Base-by-base conservation (phyloP, 495 filamentous ascomycete species). In the Aspergillus nanangensis region DNA sequence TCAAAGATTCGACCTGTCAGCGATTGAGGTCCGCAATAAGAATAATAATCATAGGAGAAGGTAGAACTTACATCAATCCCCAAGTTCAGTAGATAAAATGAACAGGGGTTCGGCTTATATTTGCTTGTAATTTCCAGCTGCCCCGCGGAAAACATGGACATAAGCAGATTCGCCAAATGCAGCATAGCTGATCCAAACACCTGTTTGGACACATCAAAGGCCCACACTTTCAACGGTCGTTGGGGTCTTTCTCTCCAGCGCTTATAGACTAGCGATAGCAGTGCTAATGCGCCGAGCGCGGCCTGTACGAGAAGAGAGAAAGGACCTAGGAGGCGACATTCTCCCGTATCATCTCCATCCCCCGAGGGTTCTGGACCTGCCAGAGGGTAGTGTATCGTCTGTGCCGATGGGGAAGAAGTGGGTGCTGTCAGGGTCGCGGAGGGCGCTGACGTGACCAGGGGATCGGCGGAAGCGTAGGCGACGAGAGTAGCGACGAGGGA, bases 141-240 rank as follows among this genome's bases (percentile, higher is more conserved):
- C 15, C 91, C 91, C 38, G 87, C 88, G 4, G 87, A 91, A 42
- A 97, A 75, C 89, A 98, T 87, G 35, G 88, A 94, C 83, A 98
- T 91, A 56, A 95, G 74, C 8, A 98, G 77, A 61, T 98, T 98
- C 17, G 88, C 84, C 21, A 89, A 74, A 64, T 98, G 93, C 19
- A 95, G 80, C 71, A 98, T 77, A 34, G 87, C 80, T 34, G 88
- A 90, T 8, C 93, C 93, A 50, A 96, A 84, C n/a, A 98, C 90
- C 71, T 98, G 93, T 70, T 98, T 98, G 13, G 86, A 92, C 24
- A 83, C 93, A 66, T 98, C 93, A 60, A 97, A 97, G 55, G 83
- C 89, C 91, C 91, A 98, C 51, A 98, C 87, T 66, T 88, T 89
- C 44, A 97, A 47, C 14, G 94, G 94, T 33, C 93, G 80, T 57